Conservation (phyloP, 2,329 filamentous ascomycete species). For the Fusarium sp. region DNA sequence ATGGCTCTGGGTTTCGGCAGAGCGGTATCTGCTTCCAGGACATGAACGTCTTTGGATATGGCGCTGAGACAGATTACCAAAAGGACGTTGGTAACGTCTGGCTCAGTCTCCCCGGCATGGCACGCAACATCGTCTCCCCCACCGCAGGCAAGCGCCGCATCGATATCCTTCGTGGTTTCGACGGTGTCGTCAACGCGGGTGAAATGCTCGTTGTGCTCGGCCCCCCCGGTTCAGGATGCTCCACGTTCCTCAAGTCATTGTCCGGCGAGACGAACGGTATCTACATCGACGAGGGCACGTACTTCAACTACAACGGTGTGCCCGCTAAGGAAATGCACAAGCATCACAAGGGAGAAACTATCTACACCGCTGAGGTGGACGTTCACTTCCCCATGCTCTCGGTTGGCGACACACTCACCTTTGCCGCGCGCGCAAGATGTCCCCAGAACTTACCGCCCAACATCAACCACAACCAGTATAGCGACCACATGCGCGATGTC, state of each 20-base stretch:
- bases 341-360: conserved; percentile 26
- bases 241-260: conserved; percentile 69
- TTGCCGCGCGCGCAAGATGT: conserved; percentile 69
- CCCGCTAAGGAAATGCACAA: conserved; percentile 32
- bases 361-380: conserved; percentile 39
- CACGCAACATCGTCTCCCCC: neutral
- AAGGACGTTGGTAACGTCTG: conserved; percentile 51
- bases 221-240: conserved; percentile 69
- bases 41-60: conserved; percentile 56
- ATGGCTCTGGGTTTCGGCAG: conserved; percentile 42
- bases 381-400: conserved; percentile 62
- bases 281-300: conserved; percentile 58
- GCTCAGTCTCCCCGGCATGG: conserved; percentile 37
- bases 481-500: conserved; percentile 69
- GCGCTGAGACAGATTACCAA: conserved; percentile 59
- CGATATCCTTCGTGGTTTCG: conserved; percentile 67
- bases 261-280: conserved; percentile 72
- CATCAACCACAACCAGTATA: conserved; percentile 60
- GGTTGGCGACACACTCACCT: conserved; percentile 70
- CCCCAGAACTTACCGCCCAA: conserved; percentile 68
- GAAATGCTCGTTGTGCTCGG: conserved; percentile 78
- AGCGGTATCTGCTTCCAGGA: conserved; percentile 55
- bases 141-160: conserved; percentile 31
- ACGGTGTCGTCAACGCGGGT: conserved; percentile 70
- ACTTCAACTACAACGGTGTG: conserved; percentile 38